Evolutionary conservation across 192 early-diverging fungal genomes (phyloP), one percentile per base, ranked within the genome.

Genomic region (Lunasporangiospora selenospora): DNA sequence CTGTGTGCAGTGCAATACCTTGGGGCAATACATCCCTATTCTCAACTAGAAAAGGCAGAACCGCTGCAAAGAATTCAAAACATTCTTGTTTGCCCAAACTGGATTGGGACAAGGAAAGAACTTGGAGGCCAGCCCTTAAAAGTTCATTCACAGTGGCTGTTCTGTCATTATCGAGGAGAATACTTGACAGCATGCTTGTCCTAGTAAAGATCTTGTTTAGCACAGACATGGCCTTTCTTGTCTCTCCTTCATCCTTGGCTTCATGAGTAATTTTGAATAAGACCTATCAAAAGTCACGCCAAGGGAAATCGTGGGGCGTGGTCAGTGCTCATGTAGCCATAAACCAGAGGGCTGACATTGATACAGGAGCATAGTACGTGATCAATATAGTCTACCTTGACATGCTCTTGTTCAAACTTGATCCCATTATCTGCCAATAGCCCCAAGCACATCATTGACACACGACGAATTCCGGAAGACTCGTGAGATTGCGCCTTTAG

Each of bases 381-480:
- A n/a, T n/a, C n/a, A n/a, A n/a, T n/a, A n/a, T n/a, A n/a, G n/a
- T n/a, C 27, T 62, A 71, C 67, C 67, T 58, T 57, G 33, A 73
- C 63, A 23, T 73, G 69, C 0, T 54, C 18, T 13, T 53, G 61
- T 52, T 39, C 57, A 33, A 73, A 73, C 16, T 73, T 61, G 19
- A 63, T 73, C 11, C 46, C 53, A 34, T 58, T 63, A 33, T 63
- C 60, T 0, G 69, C 69, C 19, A 73, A 30, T 1, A 43, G 53
- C 24, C 69, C 61, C 11, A 73, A 16, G 30, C 69, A 73, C 26
- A 41, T 53, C 5, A 73, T 40, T n/a, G 69, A 57, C 9, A 73
- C 69, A 26, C 69, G 69, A 11, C 60, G 54, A 18, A 58, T 73
- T 21, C 60, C 69, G 21, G 36, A 42, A 8, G 42, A 27, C 10